phyloP scores from a whole-genome alignment of 352 stramenopile species.

The Thalassiosira mediterranea region DNA sequence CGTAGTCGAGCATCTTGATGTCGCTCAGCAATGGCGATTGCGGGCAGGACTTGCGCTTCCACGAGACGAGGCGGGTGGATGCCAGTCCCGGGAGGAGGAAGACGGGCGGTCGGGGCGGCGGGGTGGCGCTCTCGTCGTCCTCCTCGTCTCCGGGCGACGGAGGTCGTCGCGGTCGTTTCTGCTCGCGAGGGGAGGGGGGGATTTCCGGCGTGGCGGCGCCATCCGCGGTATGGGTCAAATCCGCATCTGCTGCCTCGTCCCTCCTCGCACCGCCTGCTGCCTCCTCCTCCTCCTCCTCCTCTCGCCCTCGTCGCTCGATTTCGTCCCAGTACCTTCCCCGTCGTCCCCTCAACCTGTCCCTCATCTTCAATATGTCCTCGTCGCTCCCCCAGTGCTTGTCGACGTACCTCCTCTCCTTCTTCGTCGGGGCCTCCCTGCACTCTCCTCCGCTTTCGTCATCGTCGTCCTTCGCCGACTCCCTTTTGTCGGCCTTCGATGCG shows the following conservation, averaged over 20 bases:
- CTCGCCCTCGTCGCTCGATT: slow-evolving; percentile 18
- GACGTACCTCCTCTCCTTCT: slow-evolving; percentile 33
- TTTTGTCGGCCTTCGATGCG: slow-evolving; percentile 3
- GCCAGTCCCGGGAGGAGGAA: slow-evolving; percentile 81
- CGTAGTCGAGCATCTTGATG: slow-evolving; percentile 83
- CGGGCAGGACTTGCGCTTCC: slow-evolving; percentile 76
- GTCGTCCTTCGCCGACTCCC: background rate
- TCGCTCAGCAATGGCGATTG: slow-evolving; percentile 59
- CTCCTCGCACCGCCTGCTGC: background rate
- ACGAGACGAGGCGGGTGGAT: slow-evolving; percentile 76
- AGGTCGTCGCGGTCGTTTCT: too few species aligned
- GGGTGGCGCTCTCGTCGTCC: slow-evolving; percentile 4
- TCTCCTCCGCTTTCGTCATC: background rate
- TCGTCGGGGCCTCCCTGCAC: background rate
- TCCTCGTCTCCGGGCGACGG: too few species aligned
- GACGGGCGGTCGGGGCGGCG: slow-evolving; percentile 63
- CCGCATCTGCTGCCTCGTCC: too few species aligned
- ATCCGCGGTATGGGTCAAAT: too few species aligned
- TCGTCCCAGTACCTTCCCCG: slow-evolving; percentile 33
- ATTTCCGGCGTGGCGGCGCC: too few species aligned
- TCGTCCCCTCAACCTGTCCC: slow-evolving; percentile 59
- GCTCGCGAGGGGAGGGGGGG: too few species aligned
- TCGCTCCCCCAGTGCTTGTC: slow-evolving; percentile 84
- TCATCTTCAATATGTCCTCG: slow-evolving; percentile 68
- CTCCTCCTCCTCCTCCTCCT: slow-evolving; percentile 2